Percentiles rank a stretch among this genome's conserved stretches.
Conservation (phyloP, 2,329 filamentous ascomycete genomes). For the Penicillium sp. region DNA sequence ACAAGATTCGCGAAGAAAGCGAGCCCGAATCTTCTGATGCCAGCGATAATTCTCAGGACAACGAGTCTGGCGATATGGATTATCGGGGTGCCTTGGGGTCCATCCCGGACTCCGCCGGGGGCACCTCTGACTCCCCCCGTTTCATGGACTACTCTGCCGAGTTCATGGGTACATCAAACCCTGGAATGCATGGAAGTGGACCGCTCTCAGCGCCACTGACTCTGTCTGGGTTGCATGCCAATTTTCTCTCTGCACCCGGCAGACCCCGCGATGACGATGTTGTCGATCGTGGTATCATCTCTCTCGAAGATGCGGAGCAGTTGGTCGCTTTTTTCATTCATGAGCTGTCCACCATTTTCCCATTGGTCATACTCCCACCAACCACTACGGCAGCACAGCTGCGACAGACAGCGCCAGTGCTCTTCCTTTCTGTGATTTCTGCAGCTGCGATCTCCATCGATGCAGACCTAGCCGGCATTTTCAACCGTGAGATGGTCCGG, state of each 20-base stretch:
- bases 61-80: slow-evolving; percentile 23
- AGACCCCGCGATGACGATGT: slow-evolving; percentile 25
- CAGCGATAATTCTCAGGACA: slow-evolving; percentile 25
- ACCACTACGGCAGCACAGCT: slow-evolving; percentile 32
- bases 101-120: slow-evolving; percentile 22
- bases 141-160: slow-evolving; percentile 29
- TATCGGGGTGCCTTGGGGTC: slow-evolving; percentile 18
- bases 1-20: slow-evolving; percentile 30
- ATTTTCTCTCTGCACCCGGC: slow-evolving; percentile 19
- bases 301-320: slow-evolving; percentile 32
- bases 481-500: slow-evolving; percentile 52
- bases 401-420: slow-evolving; percentile 54
- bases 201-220: slow-evolving; percentile 21
- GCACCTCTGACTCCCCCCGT: slow-evolving; percentile 20
- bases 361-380: slow-evolving; percentile 29
- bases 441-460: slow-evolving; percentile 60
- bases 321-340: slow-evolving; percentile 33
- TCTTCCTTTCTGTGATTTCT: slow-evolving; percentile 72
- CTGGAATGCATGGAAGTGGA: slow-evolving; percentile 19
- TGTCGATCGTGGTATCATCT: slow-evolving; percentile 33
- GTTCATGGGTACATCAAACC: slow-evolving; percentile 17
- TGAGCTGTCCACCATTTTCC: slow-evolving; percentile 31
- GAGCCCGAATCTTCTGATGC: slow-evolving; percentile 27
- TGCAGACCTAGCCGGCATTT: slow-evolving; percentile 42
- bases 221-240: slow-evolving; percentile 17